These are phyloP conservation scores for Candida taoyuanica DNA, from an alignment of 805 yeast genomes.

Conservation along the genomic window DNA sequence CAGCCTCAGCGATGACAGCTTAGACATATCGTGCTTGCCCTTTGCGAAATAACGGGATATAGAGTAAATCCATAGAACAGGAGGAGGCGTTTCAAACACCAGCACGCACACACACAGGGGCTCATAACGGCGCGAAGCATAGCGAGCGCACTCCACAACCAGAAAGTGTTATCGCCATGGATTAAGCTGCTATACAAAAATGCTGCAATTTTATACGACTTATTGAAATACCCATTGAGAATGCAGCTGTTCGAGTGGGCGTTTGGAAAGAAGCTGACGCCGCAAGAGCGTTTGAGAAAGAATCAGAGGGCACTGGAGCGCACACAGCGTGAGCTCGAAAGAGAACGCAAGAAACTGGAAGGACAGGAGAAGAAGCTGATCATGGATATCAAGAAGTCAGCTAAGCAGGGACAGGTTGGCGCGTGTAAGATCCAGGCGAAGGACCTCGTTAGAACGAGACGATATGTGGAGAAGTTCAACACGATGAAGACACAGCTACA, in stretches of 20 bases:
- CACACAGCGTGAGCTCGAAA: slow-evolving; percentile 86
- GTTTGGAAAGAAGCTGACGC: slow-evolving; percentile 89
- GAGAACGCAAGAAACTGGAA: slow-evolving; percentile 84
- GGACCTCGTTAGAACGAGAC: slow-evolving; percentile 85
- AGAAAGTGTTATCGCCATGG: background rate
- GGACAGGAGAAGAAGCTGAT: slow-evolving; percentile 87
- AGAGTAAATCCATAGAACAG: too few relatives aligned
- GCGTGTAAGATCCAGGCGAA: slow-evolving; percentile 95
- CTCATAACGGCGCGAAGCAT: background rate
- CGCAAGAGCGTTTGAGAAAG: slow-evolving; percentile 91
- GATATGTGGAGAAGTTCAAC: slow-evolving; percentile 78
- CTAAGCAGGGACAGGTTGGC: slow-evolving; percentile 81
- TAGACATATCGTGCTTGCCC: slow-evolving; percentile 14
- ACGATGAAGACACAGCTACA: slow-evolving; percentile 92
- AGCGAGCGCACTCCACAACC: too few relatives aligned
- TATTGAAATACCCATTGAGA: too few relatives aligned
- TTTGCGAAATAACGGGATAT: too few relatives aligned
- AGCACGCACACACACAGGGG: too few relatives aligned
- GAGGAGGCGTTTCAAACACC: too few relatives aligned
- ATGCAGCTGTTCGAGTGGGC: slow-evolving; percentile 88
- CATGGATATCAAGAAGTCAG: slow-evolving; percentile 83
- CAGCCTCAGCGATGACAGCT: slow-evolving; percentile 21
- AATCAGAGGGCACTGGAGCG: slow-evolving; percentile 94
- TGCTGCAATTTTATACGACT: too few relatives aligned
- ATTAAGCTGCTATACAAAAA: too few relatives aligned